phyloP scores from a whole-genome alignment of 495 filamentous ascomycete genomes.

The Geoglossum glabrum region DNA sequence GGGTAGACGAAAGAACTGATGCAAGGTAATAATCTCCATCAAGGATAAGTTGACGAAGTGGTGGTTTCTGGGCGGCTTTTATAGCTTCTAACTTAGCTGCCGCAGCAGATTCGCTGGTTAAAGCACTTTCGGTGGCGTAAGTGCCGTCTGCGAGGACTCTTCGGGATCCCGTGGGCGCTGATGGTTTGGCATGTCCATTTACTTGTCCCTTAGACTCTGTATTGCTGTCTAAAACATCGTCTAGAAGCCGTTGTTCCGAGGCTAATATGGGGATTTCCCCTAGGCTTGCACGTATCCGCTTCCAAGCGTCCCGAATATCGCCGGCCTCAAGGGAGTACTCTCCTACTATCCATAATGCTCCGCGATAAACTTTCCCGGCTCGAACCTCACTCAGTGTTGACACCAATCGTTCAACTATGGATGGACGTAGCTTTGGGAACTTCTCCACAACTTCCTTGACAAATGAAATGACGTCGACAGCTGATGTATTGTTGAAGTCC shows the following conservation, averaged over 20 bases:
- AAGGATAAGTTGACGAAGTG: conserved; percentile 81
- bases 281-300: conserved; percentile 77
- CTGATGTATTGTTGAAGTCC: conserved; percentile 92
- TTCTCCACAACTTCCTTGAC: conserved; percentile 99
- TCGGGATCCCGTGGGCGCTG: conserved; percentile 62
- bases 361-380: conserved; percentile 92
- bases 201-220: conserved; percentile 48
- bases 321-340: conserved; percentile 88
- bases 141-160: conserved; percentile 93
- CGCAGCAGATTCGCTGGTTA: conserved; percentile 77
- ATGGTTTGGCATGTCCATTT: conserved; percentile 60
- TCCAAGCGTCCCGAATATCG: conserved; percentile 95
- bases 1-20: conserved; percentile 77
- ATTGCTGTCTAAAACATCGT: conserved; percentile 49
- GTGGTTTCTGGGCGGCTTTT: conserved; percentile 91
- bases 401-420: conserved; percentile 76
- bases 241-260: conserved; percentile 80
- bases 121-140: conserved; percentile 88
- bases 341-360: conserved; percentile 92
- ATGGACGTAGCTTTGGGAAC: conserved; percentile 72
- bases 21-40: conserved; percentile 97
- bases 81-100: conserved; percentile 89
- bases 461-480: conserved; percentile 94
- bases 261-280: conserved; percentile 96
- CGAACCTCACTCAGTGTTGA: conserved; percentile 83